Percentiles rank a stretch among this genome's conserved stretches.
phyloP scores from a whole-genome alignment of 1,284 basidiomycete genomes.

The Anthracocystis panici-leucophaei region DNA sequence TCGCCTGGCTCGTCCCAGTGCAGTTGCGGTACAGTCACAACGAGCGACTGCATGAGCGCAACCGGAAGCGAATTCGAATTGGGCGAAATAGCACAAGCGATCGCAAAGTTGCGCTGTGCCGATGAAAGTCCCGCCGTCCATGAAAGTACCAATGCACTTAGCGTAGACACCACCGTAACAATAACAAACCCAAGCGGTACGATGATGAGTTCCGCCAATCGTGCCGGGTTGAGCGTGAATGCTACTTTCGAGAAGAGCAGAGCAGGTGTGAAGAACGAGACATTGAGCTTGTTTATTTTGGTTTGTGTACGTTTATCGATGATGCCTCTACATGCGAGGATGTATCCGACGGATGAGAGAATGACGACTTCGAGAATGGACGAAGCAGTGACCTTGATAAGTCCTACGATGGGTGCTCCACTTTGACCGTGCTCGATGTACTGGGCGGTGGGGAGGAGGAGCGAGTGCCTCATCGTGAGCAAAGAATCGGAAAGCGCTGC shows the following conservation, averaged over 20 bases:
- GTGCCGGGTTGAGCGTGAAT: constrained; percentile 76
- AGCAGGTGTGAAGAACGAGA: constrained; percentile 90
- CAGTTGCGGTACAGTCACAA: constrained; percentile 83
- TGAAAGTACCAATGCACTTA: constrained; percentile 65
- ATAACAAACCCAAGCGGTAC: constrained; percentile 84
- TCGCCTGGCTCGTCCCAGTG: constrained; percentile 78
- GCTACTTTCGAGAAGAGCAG: constrained; percentile 94
- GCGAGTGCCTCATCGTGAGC: constrained; percentile 33
- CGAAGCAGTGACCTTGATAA: constrained; percentile 61
- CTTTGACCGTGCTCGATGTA: constrained; percentile 47
- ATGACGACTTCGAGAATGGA: constrained; percentile 90
- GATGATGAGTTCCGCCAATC: constrained; percentile 88
- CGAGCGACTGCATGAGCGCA: constrained; percentile 89
- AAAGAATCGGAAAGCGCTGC: not conserved
- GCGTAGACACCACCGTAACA: constrained; percentile 70
- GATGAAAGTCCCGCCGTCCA: constrained; percentile 64
- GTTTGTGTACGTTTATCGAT: constrained; percentile 91
- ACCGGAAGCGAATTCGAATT: constrained; percentile 94
- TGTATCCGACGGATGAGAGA: constrained; percentile 85
- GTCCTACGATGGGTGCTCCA: constrained; percentile 52
- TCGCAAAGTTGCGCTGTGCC: constrained; percentile 70
- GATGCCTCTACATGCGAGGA: constrained; percentile 82
- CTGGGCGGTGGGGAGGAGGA: constrained; percentile 36
- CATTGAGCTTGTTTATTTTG: constrained; percentile 74
- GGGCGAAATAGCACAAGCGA: constrained; percentile 67